Percentiles rank a stretch among this genome's conserved stretches.
These are phyloP conservation scores for Camellia lanceoleosa DNA, from an alignment of 148 eudicot species.

Conservation along the genomic window DNA sequence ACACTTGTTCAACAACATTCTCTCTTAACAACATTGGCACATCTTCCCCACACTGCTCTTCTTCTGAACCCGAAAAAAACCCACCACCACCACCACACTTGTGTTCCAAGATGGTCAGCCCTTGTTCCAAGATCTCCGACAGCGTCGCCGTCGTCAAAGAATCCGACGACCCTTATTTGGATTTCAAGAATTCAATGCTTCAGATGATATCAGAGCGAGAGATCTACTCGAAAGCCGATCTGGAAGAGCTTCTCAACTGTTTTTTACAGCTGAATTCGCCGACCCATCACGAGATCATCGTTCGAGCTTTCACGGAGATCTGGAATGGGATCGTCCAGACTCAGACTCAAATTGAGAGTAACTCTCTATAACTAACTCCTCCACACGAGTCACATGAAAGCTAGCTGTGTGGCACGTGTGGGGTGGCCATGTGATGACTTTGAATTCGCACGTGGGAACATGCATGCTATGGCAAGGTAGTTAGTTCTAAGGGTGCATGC, in stretches of 20 bases:
- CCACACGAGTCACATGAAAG: not conserved
- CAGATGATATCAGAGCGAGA: slow-evolving; percentile 57
- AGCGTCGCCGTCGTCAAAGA: slow-evolving; percentile 48
- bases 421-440: not conserved
- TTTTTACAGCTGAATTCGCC: slow-evolving; percentile 57
- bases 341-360: too few relatives aligned
- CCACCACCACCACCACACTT: too few relatives aligned
- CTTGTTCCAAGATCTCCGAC: slow-evolving; percentile 28
- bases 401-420: not conserved
- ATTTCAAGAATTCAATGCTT: slow-evolving; percentile 58
- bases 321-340: slow-evolving; percentile 28
- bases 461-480: too few relatives aligned
- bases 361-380: not conserved
- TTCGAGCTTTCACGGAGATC: slow-evolving; percentile 57
- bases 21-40: not conserved
- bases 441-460: too few relatives aligned
- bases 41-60: not conserved
- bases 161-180: slow-evolving; percentile 48
- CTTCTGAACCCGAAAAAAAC: not conserved
- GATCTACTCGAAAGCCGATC: slow-evolving; percentile 40
- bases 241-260: slow-evolving; percentile 48
- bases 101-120: slow-evolving; percentile 5
- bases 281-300: slow-evolving; percentile 42
- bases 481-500: too few relatives aligned
- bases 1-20: slow-evolving; percentile 7